Conservation (phyloP, 1,284 basidiomycete genomes). For the Kwoniella shivajii region DNA sequence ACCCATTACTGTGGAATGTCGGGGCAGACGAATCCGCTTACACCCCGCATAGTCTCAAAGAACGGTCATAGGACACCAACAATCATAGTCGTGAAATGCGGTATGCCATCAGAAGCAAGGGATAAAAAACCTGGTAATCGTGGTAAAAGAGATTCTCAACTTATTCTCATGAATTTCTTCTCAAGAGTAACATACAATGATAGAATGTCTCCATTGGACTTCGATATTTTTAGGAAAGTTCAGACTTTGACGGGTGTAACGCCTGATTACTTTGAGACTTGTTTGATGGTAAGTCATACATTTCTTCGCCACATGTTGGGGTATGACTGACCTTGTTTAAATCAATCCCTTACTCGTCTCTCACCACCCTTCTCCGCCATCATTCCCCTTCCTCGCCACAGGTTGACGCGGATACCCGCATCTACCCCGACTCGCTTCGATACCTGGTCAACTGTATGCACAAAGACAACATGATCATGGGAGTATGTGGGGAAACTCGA, state of each 20-base stretch:
- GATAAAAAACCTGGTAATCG: slow-evolving; percentile 97
- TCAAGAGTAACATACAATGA: slow-evolving; percentile 98
- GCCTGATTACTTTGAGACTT: slow-evolving; percentile 97
- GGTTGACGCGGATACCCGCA: slow-evolving; percentile 98
- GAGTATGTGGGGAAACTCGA: slow-evolving; percentile 96
- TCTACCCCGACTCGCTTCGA: slow-evolving; percentile 80
- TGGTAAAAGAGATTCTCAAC: slow-evolving; percentile 97
- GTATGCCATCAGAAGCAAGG: slow-evolving; percentile 72
- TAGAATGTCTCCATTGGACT: slow-evolving; percentile 96
- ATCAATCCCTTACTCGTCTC: slow-evolving; percentile 1
- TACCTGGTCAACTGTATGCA: slow-evolving; percentile 97
- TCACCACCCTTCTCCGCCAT: too few species aligned
- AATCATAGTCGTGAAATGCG: slow-evolving; percentile 96
- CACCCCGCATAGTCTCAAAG: slow-evolving; percentile 45
- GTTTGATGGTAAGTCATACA: slow-evolving; percentile 83
- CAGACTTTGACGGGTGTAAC: slow-evolving; percentile 98
- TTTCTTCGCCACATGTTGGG: background rate
- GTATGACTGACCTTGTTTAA: background rate
- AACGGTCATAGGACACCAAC: slow-evolving; percentile 86
- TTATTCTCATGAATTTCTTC: slow-evolving; percentile 99
- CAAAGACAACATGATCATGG: slow-evolving; percentile 98
- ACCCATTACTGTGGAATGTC: background rate
- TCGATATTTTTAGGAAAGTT: slow-evolving; percentile 95
- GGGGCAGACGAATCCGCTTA: background rate
- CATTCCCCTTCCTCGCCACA: too few species aligned